Evolutionary conservation across 139 green algal genomes (phyloP).

Genomic region (Desmodesmus armatus): DNA sequence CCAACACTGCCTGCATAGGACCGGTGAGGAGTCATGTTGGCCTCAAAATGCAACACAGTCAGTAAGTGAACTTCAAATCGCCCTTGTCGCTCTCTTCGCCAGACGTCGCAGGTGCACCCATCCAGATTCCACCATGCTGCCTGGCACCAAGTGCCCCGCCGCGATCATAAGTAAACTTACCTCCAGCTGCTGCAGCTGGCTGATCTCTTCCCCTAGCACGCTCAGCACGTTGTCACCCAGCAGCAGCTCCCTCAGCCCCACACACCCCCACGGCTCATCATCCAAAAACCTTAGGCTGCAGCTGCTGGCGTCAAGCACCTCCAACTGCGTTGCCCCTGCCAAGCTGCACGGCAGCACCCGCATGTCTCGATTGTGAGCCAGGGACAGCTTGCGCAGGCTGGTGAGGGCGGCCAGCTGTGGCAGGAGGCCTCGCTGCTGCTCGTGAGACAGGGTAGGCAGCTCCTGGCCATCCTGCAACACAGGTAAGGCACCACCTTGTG

Average conservation of each 20-base stretch:
- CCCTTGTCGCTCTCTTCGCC: too few species aligned
- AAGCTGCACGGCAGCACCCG: constrained; percentile 9
- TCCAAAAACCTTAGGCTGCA: constrained; percentile 20
- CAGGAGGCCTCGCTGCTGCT: constrained; percentile 33
- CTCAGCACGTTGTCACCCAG: constrained; percentile 37
- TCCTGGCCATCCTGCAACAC: background rate
- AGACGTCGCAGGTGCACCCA: too few species aligned
- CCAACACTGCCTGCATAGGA: too few species aligned
- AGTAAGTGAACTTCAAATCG: too few species aligned
- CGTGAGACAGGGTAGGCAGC: constrained; percentile 26
- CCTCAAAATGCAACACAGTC: too few species aligned
- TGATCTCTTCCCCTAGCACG: constrained; percentile 6
- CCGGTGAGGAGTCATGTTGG: too few species aligned
- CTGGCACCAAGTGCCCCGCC: too few species aligned
- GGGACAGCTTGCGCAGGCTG: background rate
- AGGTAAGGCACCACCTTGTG: background rate
- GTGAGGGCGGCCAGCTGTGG: background rate
- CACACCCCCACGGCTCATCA: constrained; percentile 22
- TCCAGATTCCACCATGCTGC: too few species aligned
- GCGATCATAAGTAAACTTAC: too few species aligned
- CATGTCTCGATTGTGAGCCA: constrained; percentile 20
- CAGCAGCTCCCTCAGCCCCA: constrained; percentile 29
- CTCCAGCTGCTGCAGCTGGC: background rate
- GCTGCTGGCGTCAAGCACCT: background rate
- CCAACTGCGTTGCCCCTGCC: background rate